phyloP scores from a whole-genome alignment of 257 asterid genomes.

The Nicotiana undulata region DNA sequence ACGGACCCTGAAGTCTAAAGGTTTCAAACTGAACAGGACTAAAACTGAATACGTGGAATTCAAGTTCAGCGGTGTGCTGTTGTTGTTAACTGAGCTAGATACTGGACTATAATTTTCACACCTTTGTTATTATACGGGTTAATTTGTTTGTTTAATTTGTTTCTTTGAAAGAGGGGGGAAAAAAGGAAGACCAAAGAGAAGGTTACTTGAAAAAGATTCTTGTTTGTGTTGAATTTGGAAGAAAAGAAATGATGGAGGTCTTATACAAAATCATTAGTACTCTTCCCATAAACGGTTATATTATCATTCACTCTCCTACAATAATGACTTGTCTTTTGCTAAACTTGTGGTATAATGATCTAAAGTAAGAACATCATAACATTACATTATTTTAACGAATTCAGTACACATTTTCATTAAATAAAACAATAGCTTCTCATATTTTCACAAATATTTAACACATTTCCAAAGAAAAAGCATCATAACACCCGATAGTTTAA shows the following conservation, averaged over 20 bases:
- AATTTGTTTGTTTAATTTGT: not conserved
- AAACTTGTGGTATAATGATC: not conserved
- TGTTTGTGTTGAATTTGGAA: slow-evolving; percentile 28
- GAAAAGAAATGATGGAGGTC: slow-evolving; percentile 34
- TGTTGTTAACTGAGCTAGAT: not conserved
- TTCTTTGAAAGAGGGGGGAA: not conserved
- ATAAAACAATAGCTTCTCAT: not conserved
- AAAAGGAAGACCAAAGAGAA: not conserved
- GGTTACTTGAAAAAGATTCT: not conserved
- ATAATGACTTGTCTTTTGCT: slow-evolving; percentile 16
- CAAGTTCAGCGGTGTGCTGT: too few species aligned
- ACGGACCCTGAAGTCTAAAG: too few species aligned
- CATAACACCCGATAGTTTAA: not conserved
- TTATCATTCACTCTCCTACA: slow-evolving; percentile 26
- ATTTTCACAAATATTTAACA: not conserved
- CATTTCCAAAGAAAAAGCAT: not conserved
- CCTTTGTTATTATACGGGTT: not conserved
- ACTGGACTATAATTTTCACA: not conserved
- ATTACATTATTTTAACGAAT: not conserved
- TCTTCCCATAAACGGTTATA: slow-evolving; percentile 26
- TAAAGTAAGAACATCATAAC: slow-evolving; percentile 2
- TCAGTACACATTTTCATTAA: not conserved
- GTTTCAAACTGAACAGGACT: too few species aligned
- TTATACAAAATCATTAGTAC: slow-evolving; percentile 41
- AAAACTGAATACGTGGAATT: too few species aligned